Percentiles rank a stretch among this genome's conserved stretches.
Evolutionary conservation across 1,284 basidiomycete genomes (phyloP).

Genomic region (Coniophora puteana): DNA sequence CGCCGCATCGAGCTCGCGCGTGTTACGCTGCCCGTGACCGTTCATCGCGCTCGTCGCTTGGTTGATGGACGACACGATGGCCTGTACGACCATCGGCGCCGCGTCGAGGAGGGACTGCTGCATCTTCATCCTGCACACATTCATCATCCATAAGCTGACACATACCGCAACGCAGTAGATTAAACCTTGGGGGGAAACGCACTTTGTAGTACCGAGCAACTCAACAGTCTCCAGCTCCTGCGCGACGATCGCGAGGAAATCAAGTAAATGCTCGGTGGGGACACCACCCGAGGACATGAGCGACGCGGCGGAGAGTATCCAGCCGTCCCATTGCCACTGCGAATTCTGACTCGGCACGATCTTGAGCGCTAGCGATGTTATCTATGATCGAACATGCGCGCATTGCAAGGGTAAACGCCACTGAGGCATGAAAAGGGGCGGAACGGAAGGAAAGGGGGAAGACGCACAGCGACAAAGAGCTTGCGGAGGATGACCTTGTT

Average conservation of each 20-base stretch:
- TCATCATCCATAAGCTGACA: not conserved
- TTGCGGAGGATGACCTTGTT: slow-evolving; percentile 77
- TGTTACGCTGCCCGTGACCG: slow-evolving; percentile 22
- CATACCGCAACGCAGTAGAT: slow-evolving; percentile 2
- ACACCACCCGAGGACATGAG: slow-evolving; percentile 56
- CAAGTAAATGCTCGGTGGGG: slow-evolving; percentile 56
- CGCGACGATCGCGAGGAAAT: slow-evolving; percentile 80
- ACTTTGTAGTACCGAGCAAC: slow-evolving; percentile 74
- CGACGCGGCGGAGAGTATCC: slow-evolving; percentile 60
- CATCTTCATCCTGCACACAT: slow-evolving; percentile 51
- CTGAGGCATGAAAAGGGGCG: not conserved
- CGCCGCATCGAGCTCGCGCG: slow-evolving; percentile 58
- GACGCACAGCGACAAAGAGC: slow-evolving; percentile 78
- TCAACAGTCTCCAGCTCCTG: slow-evolving; percentile 78
- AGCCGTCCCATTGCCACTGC: slow-evolving; percentile 63
- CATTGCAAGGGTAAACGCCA: not conserved
- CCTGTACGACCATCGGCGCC: slow-evolving; percentile 64
- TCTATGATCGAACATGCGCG: slow-evolving; percentile 32
- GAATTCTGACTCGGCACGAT: slow-evolving; percentile 49
- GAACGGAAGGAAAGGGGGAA: slow-evolving; percentile 8
- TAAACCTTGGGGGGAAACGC: slow-evolving; percentile 25
- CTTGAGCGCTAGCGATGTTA: slow-evolving; percentile 74
- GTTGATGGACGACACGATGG: slow-evolving; percentile 53
- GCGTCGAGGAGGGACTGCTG: slow-evolving; percentile 61
- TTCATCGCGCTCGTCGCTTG: slow-evolving; percentile 25